phyloP scores from a whole-genome alignment of 176 grass and related monocot species.

The Raddia guianensis region DNA sequence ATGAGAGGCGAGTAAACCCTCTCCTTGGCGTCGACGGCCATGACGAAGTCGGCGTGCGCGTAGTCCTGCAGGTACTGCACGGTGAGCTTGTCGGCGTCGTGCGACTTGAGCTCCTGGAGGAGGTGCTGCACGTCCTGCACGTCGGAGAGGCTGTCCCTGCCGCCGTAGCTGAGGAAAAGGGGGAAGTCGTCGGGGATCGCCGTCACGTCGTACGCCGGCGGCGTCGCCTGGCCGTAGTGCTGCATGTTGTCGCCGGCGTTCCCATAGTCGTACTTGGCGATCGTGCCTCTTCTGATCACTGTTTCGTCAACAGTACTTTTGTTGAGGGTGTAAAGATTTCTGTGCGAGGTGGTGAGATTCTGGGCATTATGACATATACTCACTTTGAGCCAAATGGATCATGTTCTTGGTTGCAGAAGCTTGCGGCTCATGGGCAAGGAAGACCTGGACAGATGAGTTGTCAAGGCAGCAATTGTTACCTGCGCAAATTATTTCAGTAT shows the following conservation, averaged over 20 bases:
- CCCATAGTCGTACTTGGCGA: conserved; percentile 66
- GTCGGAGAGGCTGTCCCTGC: conserved; percentile 60
- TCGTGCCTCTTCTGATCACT: conserved; percentile 54
- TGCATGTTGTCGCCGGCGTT: conserved; percentile 43
- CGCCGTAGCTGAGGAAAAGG: conserved; percentile 61
- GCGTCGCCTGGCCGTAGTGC: conserved; percentile 50
- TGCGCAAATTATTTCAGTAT: conserved; percentile 6
- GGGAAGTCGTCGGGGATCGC: conserved; percentile 55
- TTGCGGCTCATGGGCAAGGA: conserved; percentile 61
- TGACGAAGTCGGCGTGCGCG: conserved; percentile 61
- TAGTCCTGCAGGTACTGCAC: conserved; percentile 57
- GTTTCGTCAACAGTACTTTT: background rate
- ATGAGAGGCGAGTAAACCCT: conserved; percentile 51
- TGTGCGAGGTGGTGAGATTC: background rate
- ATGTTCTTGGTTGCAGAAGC: conserved; percentile 60
- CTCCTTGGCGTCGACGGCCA: conserved; percentile 44
- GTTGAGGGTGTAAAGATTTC: background rate
- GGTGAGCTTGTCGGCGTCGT: conserved; percentile 47
- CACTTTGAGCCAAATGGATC: conserved; percentile 66
- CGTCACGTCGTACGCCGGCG: conserved; percentile 56
- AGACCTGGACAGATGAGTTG: conserved; percentile 40
- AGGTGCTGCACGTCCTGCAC: conserved; percentile 46
- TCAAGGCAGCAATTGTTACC: conserved; percentile 72
- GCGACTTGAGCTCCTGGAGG: conserved; percentile 36
- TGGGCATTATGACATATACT: background rate